Evolutionary conservation across 2,329 filamentous ascomycete genomes (phyloP).

Genomic region (Albophoma yamanashiensis): DNA sequence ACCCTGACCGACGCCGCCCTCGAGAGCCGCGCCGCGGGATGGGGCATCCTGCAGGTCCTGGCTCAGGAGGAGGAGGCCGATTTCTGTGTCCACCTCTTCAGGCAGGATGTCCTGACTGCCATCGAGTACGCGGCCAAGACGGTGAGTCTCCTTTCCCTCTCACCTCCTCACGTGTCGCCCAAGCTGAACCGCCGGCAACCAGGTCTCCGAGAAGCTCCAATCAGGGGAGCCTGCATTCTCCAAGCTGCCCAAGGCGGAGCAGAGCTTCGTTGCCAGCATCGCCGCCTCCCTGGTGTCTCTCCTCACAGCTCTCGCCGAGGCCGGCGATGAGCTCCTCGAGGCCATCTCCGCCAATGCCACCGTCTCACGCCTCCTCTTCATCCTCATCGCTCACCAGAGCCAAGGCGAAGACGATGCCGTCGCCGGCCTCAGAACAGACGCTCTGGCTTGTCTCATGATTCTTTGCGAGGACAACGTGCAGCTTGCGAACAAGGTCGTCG

Average conservation of each 20-base stretch:
- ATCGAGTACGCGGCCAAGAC: conserved; percentile 44
- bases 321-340: conserved; percentile 49
- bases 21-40: conserved; percentile 55
- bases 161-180: not conserved
- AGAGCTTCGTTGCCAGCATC: conserved; percentile 42
- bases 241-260: conserved; percentile 41
- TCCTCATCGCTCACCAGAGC: conserved; percentile 35
- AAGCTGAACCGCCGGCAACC: not conserved
- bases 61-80: conserved; percentile 54
- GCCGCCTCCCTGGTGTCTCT: conserved; percentile 42
- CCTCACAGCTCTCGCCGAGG: conserved; percentile 42
- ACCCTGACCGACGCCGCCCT: conserved; percentile 52
- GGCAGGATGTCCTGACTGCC: conserved; percentile 50
- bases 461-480: conserved; percentile 49
- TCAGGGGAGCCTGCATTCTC: conserved; percentile 29
- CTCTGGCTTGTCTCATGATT: conserved; percentile 43
- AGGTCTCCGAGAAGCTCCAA: conserved; percentile 33
- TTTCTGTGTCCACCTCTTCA: conserved; percentile 55
- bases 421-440: conserved; percentile 29
- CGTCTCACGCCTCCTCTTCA: conserved; percentile 44
- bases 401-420: conserved; percentile 31
- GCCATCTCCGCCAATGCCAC: conserved; percentile 37
- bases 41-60: conserved; percentile 53
- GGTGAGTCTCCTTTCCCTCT: conserved; percentile 24
- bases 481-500: conserved; percentile 41